Conservation (phyloP, 257 asterid species). For the Solanum sparsipilum region DNA sequence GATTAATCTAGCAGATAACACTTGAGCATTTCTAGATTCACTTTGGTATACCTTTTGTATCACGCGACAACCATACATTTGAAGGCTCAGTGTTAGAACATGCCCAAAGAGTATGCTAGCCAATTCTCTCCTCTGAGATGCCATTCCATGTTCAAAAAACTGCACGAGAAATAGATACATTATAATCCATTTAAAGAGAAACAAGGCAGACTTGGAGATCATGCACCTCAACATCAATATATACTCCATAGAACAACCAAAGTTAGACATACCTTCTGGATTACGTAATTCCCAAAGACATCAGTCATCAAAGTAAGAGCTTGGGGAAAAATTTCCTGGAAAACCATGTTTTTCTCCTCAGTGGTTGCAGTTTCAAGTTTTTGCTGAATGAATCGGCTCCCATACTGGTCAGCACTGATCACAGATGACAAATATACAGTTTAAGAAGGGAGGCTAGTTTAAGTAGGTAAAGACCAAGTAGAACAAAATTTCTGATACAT, state of each 20-base stretch:
- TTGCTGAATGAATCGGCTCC: slow-evolving; percentile 96
- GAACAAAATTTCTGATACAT: not conserved
- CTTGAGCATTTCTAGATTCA: not conserved
- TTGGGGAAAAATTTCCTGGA: slow-evolving; percentile 77
- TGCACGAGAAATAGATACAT: slow-evolving; percentile 9
- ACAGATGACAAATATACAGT: not conserved
- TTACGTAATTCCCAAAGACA: slow-evolving; percentile 91
- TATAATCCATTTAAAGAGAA: not conserved
- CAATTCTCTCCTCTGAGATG: slow-evolving; percentile 76
- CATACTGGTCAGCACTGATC: slow-evolving; percentile 83
- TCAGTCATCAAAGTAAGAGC: slow-evolving; percentile 88
- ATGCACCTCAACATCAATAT: not conserved
- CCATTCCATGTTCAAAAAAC: slow-evolving; percentile 96
- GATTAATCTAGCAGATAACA: not conserved
- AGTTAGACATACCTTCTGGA: slow-evolving; percentile 60
- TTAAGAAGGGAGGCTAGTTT: slow-evolving; percentile 5
- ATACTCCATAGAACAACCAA: not conserved
- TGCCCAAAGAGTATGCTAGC: slow-evolving; percentile 79
- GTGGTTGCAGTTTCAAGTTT: slow-evolving; percentile 88
- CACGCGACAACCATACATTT: slow-evolving; percentile 97
- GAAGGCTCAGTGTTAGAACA: slow-evolving; percentile 83
- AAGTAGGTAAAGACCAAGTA: not conserved
- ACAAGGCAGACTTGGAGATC: not conserved
- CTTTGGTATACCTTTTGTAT: slow-evolving; percentile 71
- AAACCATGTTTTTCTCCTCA: slow-evolving; percentile 88